Evolutionary conservation across 1,284 basidiomycete genomes (phyloP).

Genomic region (Rhodotorula sp.): DNA sequence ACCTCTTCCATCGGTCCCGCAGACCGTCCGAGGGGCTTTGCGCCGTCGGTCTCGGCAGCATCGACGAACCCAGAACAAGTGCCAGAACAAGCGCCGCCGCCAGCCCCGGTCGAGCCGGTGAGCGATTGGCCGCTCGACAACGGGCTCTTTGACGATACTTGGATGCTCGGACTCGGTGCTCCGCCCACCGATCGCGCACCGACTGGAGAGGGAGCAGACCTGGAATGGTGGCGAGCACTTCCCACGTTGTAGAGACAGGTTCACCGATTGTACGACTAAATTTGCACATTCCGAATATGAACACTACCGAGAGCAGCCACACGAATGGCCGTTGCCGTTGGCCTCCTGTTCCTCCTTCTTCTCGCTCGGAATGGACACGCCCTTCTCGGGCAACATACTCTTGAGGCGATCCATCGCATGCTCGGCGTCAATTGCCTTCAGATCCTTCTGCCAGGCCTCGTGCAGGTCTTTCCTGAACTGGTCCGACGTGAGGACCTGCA

Average conservation of each 20-base stretch:
- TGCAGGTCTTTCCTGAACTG: background rate
- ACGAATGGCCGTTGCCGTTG: background rate
- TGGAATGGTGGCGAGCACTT: background rate
- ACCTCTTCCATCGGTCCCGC: background rate
- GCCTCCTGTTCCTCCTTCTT: background rate
- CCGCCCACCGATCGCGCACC: background rate
- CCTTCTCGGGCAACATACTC: background rate
- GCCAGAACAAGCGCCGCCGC: background rate
- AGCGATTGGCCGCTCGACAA: background rate
- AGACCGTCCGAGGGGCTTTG: no score
- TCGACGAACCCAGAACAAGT: background rate
- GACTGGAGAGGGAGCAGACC: background rate
- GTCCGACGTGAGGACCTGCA: background rate
- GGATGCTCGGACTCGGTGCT: conserved; percentile 1
- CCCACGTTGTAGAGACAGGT: background rate
- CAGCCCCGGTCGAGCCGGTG: background rate
- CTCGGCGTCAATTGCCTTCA: background rate
- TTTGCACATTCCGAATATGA: no score
- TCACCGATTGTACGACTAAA: no score
- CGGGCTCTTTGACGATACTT: conserved; percentile 1
- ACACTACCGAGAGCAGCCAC: background rate
- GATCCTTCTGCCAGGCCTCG: conserved; percentile 5
- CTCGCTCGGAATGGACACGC: background rate
- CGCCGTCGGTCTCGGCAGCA: no score
- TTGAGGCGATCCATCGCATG: background rate